Base-by-base conservation (phyloP, 164 flowering plant genomes). In the Litsea cubeba region DNA sequence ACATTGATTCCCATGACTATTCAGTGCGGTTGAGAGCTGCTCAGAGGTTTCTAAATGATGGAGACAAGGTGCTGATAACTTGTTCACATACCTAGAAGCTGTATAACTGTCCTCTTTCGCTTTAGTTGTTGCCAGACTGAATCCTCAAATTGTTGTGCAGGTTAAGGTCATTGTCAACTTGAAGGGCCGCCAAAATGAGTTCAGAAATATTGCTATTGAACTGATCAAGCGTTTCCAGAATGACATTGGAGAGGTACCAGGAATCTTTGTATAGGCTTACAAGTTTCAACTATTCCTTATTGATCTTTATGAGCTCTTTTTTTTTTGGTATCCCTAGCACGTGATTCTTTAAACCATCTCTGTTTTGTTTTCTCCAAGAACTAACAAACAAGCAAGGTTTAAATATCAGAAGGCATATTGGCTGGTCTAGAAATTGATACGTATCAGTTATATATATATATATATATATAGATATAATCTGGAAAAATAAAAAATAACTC, bases 1-100 rank as follows among this genome's bases (percentile, higher is more conserved):
- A 88, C 79, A 93, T 93, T 77, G 98, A 95, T 80, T 82, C 86
- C 40, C 99, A 95, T 83, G 99, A 95, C 83, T 93, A 95, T 80
- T 76, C 88, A 70, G 97, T 93, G 65, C 90, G 96, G 71, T 77
- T 93, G 81, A 93, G 68, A 87, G 90, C 98, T 74, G 96, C 96
- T 58, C 67, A 78, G 83, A 95, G 86, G 83, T 91, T 91, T 82
- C 78, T 91, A 76, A 89, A 81, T 72, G 95, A 88, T 50, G 99
- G 98, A 54, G 88, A 95, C 84, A 93, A 90, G 97, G 99, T 93
- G 70, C 62, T 65, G 51, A 20, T 17, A 28, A 25, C 46, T 11
- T 51, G 74, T 69, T 6, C 23, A 40, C 22, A 12, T 17, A 17
- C 25, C 18, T n/a, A 5, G 23, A 58, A 18, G 60, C 35, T 40